These are phyloP conservation scores for Scolecobasidium constrictum DNA, from an alignment of 2,329 filamentous ascomycete species.

Conservation along the genomic window DNA sequence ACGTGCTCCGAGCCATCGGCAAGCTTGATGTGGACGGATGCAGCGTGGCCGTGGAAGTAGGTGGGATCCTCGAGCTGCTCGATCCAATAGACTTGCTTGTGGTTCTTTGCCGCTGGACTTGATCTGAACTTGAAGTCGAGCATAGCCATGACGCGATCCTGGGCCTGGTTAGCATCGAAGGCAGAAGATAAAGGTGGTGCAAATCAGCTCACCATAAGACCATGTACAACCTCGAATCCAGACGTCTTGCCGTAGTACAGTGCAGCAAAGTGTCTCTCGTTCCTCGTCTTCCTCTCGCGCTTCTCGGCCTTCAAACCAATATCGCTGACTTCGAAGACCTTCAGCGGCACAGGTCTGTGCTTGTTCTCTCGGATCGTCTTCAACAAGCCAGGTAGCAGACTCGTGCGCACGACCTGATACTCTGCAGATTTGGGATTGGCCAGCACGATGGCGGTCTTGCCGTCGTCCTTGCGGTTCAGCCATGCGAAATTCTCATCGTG, in stretches of 20 bases:
- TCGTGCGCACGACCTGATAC: slow-evolving; percentile 87
- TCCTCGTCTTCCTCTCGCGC: slow-evolving; percentile 75
- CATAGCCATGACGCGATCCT: slow-evolving; percentile 84
- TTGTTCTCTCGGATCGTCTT: slow-evolving; percentile 95
- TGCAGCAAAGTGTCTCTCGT: slow-evolving; percentile 92
- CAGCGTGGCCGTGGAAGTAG: slow-evolving; percentile 84
- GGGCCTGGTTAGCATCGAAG: too few species aligned
- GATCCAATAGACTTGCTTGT: slow-evolving; percentile 40
- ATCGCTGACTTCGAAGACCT: slow-evolving; percentile 85
- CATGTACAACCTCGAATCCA: slow-evolving; percentile 93
- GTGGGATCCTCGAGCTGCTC: slow-evolving; percentile 63
- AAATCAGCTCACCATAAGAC: slow-evolving; percentile 53
- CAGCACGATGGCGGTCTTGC: slow-evolving; percentile 69
- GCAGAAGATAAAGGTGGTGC: too few species aligned
- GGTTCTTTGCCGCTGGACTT: slow-evolving; percentile 58
- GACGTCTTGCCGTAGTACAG: slow-evolving; percentile 90
- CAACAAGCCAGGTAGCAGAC: slow-evolving; percentile 72
- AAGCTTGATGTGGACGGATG: slow-evolving; percentile 58
- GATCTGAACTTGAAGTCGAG: slow-evolving; percentile 72
- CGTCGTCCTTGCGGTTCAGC: slow-evolving; percentile 84
- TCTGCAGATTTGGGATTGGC: slow-evolving; percentile 89
- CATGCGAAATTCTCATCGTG: slow-evolving; percentile 97
- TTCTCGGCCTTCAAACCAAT: slow-evolving; percentile 81
- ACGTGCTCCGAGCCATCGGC: slow-evolving; percentile 56
- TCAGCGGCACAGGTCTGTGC: slow-evolving; percentile 76